Evolutionary conservation across 139 green algal genomes (phyloP).

Genomic region (Zygnema circumcarinatum): DNA sequence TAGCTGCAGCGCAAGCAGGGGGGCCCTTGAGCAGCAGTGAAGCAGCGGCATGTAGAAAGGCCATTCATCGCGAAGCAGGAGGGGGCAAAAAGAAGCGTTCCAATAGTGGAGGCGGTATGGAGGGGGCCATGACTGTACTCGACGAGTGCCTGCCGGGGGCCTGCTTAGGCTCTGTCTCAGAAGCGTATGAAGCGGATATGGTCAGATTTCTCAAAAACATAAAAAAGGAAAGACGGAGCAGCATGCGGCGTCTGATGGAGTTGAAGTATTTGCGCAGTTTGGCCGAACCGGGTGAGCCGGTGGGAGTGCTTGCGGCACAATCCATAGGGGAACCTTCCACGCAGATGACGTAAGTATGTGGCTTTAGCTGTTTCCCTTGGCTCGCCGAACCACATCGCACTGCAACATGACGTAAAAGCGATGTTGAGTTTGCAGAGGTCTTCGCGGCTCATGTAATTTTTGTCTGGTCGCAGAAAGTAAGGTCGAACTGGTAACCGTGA

Average conservation of each 20-base stretch:
- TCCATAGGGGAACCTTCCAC: slow-evolving; percentile 90
- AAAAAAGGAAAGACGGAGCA: not conserved
- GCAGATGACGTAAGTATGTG: slow-evolving; percentile 73
- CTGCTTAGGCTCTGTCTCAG: slow-evolving; percentile 38
- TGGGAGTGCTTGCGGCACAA: slow-evolving; percentile 94
- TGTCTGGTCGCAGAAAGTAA: too few species aligned
- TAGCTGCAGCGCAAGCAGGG: too few species aligned
- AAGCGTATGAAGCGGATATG: slow-evolving; percentile 29
- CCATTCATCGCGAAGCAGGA: too few species aligned
- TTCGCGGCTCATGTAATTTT: too few species aligned
- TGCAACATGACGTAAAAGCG: too few species aligned
- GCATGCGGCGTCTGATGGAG: slow-evolving; percentile 74
- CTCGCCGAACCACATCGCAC: too few species aligned
- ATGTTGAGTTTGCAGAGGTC: too few species aligned
- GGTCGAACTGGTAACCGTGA: too few species aligned
- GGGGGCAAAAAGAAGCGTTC: too few species aligned
- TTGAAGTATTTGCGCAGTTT: slow-evolving; percentile 83
- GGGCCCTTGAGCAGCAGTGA: too few species aligned
- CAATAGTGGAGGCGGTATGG: too few species aligned
- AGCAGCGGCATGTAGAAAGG: too few species aligned
- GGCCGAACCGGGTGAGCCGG: slow-evolving; percentile 82
- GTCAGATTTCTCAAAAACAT: slow-evolving; percentile 16
- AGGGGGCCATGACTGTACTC: slow-evolving; percentile 16
- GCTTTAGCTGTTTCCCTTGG: not conserved
- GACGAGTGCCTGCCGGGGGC: slow-evolving; percentile 29